A percentile compares a stretch with the other conserved stretches of the same genome.
Conservation (phyloP, 148 eudicot genomes). For the Pharnaceum exiguum region DNA sequence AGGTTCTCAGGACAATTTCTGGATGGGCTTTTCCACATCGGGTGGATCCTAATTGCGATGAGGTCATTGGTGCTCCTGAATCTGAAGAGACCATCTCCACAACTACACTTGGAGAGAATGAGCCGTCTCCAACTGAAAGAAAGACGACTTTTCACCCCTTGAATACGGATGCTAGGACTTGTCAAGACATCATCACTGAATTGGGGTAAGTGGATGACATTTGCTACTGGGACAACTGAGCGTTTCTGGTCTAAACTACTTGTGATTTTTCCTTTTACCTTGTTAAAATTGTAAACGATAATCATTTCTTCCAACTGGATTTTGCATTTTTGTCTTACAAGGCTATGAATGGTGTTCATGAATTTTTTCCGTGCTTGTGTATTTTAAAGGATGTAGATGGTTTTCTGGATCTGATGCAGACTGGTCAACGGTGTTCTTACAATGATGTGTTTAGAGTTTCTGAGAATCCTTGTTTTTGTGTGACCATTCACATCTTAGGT, state of each 20-base stretch:
- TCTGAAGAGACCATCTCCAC: conserved; percentile 41
- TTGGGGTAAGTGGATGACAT: conserved; percentile 59
- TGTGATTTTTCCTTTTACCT: background rate
- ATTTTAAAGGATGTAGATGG: no score
- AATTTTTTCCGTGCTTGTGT: no score
- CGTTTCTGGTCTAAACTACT: background rate
- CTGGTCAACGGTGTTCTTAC: no score
- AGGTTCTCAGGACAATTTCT: conserved; percentile 38
- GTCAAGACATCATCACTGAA: conserved; percentile 95
- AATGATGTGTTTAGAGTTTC: background rate
- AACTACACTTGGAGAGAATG: conserved; percentile 58
- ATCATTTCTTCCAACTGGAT: no score
- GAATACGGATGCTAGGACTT: conserved; percentile 96
- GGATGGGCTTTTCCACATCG: conserved; percentile 45
- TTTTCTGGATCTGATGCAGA: no score
- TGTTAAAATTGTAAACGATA: background rate
- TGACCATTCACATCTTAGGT: conserved; percentile 34
- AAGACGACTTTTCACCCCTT: conserved; percentile 46
- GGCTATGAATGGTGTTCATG: background rate
- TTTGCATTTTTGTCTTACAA: background rate
- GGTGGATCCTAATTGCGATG: conserved; percentile 7
- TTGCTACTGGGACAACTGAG: background rate
- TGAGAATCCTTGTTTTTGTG: conserved; percentile 3
- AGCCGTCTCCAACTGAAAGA: conserved; percentile 60
- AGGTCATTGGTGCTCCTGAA: conserved; percentile 14